A percentile compares a stretch with the other conserved stretches of the same genome.
phyloP scores from a whole-genome alignment of 768 basidiomycete genomes.

The Fibroporia radiculosa region DNA sequence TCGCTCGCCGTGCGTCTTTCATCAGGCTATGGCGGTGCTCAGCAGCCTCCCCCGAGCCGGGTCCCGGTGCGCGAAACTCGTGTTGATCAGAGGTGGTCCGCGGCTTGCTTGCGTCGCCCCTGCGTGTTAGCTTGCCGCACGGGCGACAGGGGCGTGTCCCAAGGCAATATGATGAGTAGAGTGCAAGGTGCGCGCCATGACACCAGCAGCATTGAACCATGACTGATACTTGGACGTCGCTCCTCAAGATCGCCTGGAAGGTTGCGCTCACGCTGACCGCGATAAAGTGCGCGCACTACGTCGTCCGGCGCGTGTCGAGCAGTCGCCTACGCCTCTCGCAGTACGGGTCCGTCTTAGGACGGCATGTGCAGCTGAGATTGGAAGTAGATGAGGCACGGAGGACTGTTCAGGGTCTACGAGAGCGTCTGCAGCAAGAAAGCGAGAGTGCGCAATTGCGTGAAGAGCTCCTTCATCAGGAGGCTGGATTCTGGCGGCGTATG shows the following conservation, averaged over 20 bases:
- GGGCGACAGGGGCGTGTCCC: background rate
- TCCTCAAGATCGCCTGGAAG: constrained; percentile 10
- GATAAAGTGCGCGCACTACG: constrained; percentile 6
- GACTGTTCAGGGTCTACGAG: constrained; percentile 3
- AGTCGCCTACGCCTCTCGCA: background rate
- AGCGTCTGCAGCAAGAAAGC: constrained; percentile 4
- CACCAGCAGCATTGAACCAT: constrained; percentile 1
- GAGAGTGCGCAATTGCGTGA: background rate
- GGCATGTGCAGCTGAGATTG: constrained; percentile 8
- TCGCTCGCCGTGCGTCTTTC: background rate
- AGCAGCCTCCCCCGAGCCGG: background rate
- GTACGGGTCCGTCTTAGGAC: background rate
- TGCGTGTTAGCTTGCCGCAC: background rate
- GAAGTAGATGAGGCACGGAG: constrained; percentile 6
- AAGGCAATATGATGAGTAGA: background rate
- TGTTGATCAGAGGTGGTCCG: background rate
- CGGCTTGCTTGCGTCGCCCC: background rate
- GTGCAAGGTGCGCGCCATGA: background rate
- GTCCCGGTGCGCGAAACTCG: background rate
- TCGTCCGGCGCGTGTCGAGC: constrained; percentile 6
- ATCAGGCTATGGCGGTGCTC: background rate
- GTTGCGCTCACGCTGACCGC: constrained; percentile 11
- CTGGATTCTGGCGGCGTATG: constrained; percentile 11
- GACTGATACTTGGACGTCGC: constrained; percentile 7
- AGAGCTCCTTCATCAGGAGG: constrained; percentile 6